Percentiles rank a stretch among this genome's conserved stretches.
These are phyloP conservation scores for Dionaea muscipula DNA, from an alignment of 179 eudicot species.

Conservation along the genomic window DNA sequence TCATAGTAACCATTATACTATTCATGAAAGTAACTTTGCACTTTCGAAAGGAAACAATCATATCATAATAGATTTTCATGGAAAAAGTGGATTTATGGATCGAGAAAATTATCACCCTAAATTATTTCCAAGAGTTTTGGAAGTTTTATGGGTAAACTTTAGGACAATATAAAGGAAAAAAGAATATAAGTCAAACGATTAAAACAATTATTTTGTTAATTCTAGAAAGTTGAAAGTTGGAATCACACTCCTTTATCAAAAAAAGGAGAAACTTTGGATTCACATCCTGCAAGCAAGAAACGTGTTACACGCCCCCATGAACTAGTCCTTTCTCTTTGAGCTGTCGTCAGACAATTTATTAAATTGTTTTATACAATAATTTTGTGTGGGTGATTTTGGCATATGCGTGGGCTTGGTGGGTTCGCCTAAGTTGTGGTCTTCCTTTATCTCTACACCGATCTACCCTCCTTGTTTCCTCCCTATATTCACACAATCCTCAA, in stretches of 20 bases:
- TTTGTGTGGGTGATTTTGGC: conserved; percentile 6
- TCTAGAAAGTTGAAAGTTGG: background rate
- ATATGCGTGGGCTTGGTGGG: conserved; percentile 9
- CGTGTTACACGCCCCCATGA: background rate
- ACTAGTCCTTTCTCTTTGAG: background rate
- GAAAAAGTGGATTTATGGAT: no score
- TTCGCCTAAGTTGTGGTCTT: conserved; percentile 13
- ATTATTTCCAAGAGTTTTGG: no score
- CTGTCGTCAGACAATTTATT: background rate
- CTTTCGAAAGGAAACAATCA: no score
- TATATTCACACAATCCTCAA: background rate
- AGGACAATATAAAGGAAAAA: no score
- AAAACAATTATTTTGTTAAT: background rate
- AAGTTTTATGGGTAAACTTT: no score
- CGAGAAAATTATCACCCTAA: no score
- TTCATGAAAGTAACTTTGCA: no score
- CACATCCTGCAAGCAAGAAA: background rate
- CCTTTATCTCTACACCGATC: conserved; percentile 5
- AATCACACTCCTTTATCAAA: no score
- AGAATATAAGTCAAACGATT: background rate
- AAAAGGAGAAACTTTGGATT: background rate
- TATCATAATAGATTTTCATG: no score
- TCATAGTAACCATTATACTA: no score
- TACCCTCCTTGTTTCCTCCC: background rate
- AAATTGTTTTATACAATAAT: conserved; percentile 3